These are phyloP conservation scores for Clitopilus hobsonii DNA, from an alignment of 768 basidiomycete genomes.

Conservation along the genomic window DNA sequence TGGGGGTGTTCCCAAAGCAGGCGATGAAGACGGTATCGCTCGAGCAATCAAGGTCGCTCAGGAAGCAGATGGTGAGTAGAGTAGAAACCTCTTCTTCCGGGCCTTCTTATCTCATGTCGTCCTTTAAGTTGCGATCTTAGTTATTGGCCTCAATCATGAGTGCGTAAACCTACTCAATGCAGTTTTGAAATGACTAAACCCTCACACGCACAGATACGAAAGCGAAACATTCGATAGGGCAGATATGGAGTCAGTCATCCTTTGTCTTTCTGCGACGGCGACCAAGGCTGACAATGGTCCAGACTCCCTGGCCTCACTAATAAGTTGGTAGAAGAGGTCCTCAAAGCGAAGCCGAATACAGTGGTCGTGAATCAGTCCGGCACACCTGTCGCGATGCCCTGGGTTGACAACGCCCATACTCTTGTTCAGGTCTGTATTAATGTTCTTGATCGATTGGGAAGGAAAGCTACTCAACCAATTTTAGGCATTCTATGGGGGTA, in stretches of 20 bases:
- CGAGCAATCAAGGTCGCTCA: slow-evolving; percentile 34
- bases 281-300: not conserved
- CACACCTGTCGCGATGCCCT: slow-evolving; percentile 50
- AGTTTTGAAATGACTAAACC: not conserved
- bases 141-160: slow-evolving; percentile 55
- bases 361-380: slow-evolving; percentile 56
- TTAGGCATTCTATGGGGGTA: slow-evolving; percentile 50
- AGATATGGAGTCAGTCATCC: slow-evolving; percentile 31
- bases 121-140: slow-evolving; percentile 43
- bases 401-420: slow-evolving; percentile 34
- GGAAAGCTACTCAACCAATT: not conserved
- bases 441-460: too few species aligned
- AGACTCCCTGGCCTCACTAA: slow-evolving; percentile 49
- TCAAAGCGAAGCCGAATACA: slow-evolving; percentile 48
- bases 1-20: slow-evolving; percentile 27
- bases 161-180: slow-evolving; percentile 13
- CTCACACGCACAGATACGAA: slow-evolving; percentile 33
- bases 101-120: too few species aligned
- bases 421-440: slow-evolving; percentile 32
- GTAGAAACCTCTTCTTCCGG: too few species aligned
- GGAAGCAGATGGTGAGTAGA: slow-evolving; percentile 31
- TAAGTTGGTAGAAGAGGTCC: slow-evolving; percentile 41
- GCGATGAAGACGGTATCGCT: slow-evolving; percentile 33
- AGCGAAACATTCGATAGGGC: slow-evolving; percentile 57
- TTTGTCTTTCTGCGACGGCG: not conserved